A percentile compares a stretch with the other conserved stretches of the same genome.
These are phyloP conservation scores for Esteya vermicola DNA, from an alignment of 2,329 filamentous ascomycete species.

Conservation along the genomic window DNA sequence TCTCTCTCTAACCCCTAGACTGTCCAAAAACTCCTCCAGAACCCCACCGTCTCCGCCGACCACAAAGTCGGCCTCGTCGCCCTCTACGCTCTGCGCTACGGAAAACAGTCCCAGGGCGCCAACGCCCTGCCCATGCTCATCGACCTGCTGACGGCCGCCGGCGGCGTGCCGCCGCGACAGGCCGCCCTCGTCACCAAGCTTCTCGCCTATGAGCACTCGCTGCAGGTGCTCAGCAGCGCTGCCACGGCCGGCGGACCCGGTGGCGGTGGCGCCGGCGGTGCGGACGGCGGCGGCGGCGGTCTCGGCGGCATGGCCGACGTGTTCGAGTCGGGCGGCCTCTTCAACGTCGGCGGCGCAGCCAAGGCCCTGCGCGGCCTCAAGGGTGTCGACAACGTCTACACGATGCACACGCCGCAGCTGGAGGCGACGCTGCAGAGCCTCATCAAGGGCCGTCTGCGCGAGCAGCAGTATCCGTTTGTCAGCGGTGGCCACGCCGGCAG, in stretches of 20 bases:
- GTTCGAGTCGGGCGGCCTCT: constrained; percentile 83
- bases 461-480: constrained; percentile 84
- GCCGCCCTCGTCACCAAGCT: constrained; percentile 73
- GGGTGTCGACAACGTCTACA: constrained; percentile 97
- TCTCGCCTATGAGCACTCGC: constrained; percentile 70
- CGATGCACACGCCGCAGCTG: constrained; percentile 81
- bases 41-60: constrained; percentile 59
- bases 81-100: constrained; percentile 88
- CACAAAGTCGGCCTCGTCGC: constrained; percentile 84
- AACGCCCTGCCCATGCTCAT: constrained; percentile 74
- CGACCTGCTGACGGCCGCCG: constrained; percentile 72
- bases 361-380: constrained; percentile 89
- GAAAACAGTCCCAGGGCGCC: constrained; percentile 69
- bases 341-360: constrained; percentile 53
- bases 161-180: constrained; percentile 60
- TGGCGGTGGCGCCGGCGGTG: constrained; percentile 48
- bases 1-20: constrained; percentile 32
- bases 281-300: constrained; percentile 57
- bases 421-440: constrained; percentile 82
- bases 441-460: constrained; percentile 78
- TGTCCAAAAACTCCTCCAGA: constrained; percentile 74
- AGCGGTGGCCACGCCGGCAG: constrained; percentile 55
- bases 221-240: constrained; percentile 65
- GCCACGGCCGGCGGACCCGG: constrained; percentile 56
- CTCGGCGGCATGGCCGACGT: constrained; percentile 75